phyloP scores from a whole-genome alignment of 2,329 filamentous ascomycete species.

The Bretziella fagacearum region DNA sequence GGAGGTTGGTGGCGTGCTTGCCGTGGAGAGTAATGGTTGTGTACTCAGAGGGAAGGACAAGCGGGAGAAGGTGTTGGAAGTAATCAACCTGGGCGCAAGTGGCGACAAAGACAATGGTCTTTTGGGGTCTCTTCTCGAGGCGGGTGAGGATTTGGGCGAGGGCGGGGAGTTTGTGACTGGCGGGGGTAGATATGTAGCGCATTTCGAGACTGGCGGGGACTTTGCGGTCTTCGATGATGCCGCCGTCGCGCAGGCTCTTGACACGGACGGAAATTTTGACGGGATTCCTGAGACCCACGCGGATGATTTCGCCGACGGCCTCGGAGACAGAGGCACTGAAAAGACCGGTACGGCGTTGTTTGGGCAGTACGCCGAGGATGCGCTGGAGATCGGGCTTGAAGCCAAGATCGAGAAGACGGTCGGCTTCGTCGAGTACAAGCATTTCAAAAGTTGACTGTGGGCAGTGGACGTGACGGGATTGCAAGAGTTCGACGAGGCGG shows the following conservation, averaged over 20 bases:
- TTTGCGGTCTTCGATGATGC: conserved; percentile 56
- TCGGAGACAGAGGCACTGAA: conserved; percentile 96
- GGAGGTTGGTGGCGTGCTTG: conserved; percentile 75
- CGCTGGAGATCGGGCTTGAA: conserved; percentile 83
- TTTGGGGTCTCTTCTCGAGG: conserved; percentile 58
- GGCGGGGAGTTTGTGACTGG: conserved; percentile 65
- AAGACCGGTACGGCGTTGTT: conserved; percentile 80
- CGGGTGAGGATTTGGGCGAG: conserved; percentile 52
- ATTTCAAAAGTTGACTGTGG: conserved; percentile 80
- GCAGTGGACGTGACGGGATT: conserved; percentile 73
- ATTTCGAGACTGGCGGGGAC: conserved; percentile 89
- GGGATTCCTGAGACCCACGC: conserved; percentile 81
- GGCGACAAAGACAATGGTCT: conserved; percentile 80
- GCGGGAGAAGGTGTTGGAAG: conserved; percentile 63
- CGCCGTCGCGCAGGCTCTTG: conserved; percentile 51
- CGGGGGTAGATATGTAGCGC: conserved; percentile 60
- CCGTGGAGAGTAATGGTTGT: conserved; percentile 71
- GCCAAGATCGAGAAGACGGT: conserved; percentile 78
- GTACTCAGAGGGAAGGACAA: conserved; percentile 51
- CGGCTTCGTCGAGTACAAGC: conserved; percentile 85
- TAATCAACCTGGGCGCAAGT: conserved; percentile 94
- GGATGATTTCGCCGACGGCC: conserved; percentile 80
- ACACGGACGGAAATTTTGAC: conserved; percentile 92
- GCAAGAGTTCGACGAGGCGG: conserved; percentile 69
- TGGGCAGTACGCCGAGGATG: conserved; percentile 70